Evolutionary conservation across 2,329 filamentous ascomycete species (phyloP).

Genomic region (Aureobasidium lini): DNA sequence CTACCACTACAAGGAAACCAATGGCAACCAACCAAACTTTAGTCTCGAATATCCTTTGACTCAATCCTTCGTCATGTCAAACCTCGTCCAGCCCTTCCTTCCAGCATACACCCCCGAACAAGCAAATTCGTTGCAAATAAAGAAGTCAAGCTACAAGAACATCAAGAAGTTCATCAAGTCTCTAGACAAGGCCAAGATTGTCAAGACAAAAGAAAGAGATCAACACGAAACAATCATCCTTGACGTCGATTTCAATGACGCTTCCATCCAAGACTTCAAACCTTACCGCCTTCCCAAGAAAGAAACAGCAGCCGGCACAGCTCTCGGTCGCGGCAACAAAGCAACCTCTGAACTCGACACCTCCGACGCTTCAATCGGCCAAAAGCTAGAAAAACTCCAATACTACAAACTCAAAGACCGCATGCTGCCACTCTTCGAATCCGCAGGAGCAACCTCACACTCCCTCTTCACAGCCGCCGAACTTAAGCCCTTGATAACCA

Average conservation of each 20-base stretch:
- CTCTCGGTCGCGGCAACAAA: conserved; percentile 28
- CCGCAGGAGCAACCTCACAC: conserved; percentile 39
- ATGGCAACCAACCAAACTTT: conserved; percentile 44
- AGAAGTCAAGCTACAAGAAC: conserved; percentile 64
- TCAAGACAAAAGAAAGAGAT: conserved; percentile 58
- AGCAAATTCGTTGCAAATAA: conserved; percentile 55
- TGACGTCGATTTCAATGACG: conserved; percentile 58
- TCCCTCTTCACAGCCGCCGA: conserved; percentile 52
- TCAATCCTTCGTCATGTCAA: conserved; percentile 56
- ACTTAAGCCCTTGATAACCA: conserved; percentile 48
- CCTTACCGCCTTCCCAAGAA: conserved; percentile 58
- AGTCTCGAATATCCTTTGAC: conserved; percentile 56
- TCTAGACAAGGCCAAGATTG: conserved; percentile 55
- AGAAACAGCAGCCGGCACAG: conserved; percentile 37
- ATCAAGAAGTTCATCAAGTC: conserved; percentile 63
- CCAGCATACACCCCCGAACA: conserved; percentile 51
- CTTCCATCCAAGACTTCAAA: conserved; percentile 46
- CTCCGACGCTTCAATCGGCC: conserved; percentile 36
- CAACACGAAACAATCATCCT: conserved; percentile 57
- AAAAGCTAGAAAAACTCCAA: conserved; percentile 44
- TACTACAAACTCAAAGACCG: conserved; percentile 52
- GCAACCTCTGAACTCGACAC: conserved; percentile 31
- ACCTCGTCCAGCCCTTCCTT: conserved; percentile 58
- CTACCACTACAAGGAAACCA: conserved; percentile 51
- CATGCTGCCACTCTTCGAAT: conserved; percentile 48